Evolutionary conservation across 2,329 filamentous ascomycete species (phyloP).

Genomic region (Fusarium coffeatum): DNA sequence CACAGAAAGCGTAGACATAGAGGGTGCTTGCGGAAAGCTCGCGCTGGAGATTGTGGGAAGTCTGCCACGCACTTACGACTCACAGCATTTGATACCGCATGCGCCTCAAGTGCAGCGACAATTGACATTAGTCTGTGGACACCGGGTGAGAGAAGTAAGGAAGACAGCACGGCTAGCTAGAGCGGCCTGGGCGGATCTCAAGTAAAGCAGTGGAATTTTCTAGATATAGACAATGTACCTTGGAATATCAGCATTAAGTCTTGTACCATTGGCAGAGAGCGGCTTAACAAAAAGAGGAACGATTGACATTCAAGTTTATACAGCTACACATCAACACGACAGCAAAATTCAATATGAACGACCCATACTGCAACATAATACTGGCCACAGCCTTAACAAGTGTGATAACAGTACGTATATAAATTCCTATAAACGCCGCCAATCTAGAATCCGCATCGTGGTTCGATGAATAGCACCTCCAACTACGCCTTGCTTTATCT

Average conservation of each 20-base stretch:
- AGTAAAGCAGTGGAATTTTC: slow-evolving; percentile 37
- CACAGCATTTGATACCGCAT: slow-evolving; percentile 58
- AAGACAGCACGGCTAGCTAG: slow-evolving; percentile 62
- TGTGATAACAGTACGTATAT: slow-evolving; percentile 19
- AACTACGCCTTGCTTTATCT: background rate
- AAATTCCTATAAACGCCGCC: slow-evolving; percentile 39
- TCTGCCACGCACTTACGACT: slow-evolving; percentile 62
- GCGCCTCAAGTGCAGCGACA: slow-evolving; percentile 59
- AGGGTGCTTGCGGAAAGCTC: slow-evolving; percentile 57
- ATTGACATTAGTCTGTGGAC: slow-evolving; percentile 64
- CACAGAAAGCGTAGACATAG: slow-evolving; percentile 37
- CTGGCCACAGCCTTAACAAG: slow-evolving; percentile 4
- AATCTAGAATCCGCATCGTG: slow-evolving; percentile 10
- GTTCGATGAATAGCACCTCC: background rate
- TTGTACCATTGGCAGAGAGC: slow-evolving; percentile 8
- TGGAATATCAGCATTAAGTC: background rate
- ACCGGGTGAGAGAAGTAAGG: slow-evolving; percentile 64
- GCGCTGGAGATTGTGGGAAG: slow-evolving; percentile 61
- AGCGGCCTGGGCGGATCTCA: slow-evolving; percentile 60
- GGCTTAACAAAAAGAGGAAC: slow-evolving; percentile 1
- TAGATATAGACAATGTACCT: slow-evolving; percentile 18
- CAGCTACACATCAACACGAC: background rate
- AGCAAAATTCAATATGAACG: background rate
- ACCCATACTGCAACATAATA: background rate
- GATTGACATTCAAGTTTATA: slow-evolving; percentile 3